Conservation (phyloP, 2,329 filamentous ascomycete genomes). For the Talaromyces sp. region DNA sequence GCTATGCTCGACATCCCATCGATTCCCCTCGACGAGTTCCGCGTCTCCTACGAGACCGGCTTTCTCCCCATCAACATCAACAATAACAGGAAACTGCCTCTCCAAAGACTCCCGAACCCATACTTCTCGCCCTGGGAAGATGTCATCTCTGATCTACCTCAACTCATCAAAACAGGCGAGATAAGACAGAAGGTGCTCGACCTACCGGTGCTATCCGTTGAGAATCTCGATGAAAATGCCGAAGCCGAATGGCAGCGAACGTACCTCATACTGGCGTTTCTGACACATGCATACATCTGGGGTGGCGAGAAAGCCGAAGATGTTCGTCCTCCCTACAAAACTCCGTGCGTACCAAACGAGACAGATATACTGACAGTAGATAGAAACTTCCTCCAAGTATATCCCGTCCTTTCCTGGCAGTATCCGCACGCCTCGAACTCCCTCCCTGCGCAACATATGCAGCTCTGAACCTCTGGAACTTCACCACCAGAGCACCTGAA, state of each 20-base stretch:
- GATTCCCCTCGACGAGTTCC: slow-evolving; percentile 62
- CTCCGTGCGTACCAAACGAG: no score
- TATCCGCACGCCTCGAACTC: slow-evolving; percentile 35
- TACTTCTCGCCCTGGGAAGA: slow-evolving; percentile 81
- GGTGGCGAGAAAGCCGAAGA: slow-evolving; percentile 67
- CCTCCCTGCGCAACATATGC: slow-evolving; percentile 45
- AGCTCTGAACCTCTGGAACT: slow-evolving; percentile 42
- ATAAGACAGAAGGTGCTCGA: slow-evolving; percentile 70
- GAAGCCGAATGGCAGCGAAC: slow-evolving; percentile 85
- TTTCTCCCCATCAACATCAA: slow-evolving; percentile 68
- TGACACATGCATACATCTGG: slow-evolving; percentile 82
- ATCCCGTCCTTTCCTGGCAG: slow-evolving; percentile 35
- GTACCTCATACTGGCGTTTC: slow-evolving; percentile 69
- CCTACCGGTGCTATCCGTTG: slow-evolving; percentile 73
- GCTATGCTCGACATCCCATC: slow-evolving; percentile 23
- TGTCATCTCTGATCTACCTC: slow-evolving; percentile 51
- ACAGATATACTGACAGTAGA: not conserved
- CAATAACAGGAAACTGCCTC: slow-evolving; percentile 49
- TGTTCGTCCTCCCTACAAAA: slow-evolving; percentile 46
- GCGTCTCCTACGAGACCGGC: slow-evolving; percentile 58
- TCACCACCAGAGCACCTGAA: slow-evolving; percentile 19
- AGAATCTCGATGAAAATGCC: slow-evolving; percentile 60
- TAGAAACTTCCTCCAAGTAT: slow-evolving; percentile 38
- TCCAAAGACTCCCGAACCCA: slow-evolving; percentile 69
- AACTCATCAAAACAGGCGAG: slow-evolving; percentile 61